Evolutionary conservation across 108 stramenopile species (phyloP).

Genomic region (Skeletonema menzelii): DNA sequence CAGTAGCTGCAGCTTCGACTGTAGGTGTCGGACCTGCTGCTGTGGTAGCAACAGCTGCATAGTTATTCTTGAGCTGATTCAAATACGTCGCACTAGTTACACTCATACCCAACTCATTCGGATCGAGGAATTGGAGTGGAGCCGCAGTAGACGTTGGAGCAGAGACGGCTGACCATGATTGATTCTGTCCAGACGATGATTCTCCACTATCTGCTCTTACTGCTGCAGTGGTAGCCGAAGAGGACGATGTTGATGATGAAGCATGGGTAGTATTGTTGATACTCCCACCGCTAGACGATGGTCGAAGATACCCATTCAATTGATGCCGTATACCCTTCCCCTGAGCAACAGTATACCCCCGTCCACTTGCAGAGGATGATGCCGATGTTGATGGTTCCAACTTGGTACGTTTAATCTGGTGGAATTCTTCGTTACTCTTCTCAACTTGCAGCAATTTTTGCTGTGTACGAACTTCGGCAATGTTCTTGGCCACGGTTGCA

Average conservation of each 20-base stretch:
- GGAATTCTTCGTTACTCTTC: not conserved
- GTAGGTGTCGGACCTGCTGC: not conserved
- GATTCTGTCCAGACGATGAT: not conserved
- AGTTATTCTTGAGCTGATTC: conserved; percentile 65
- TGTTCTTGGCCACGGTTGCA: conserved; percentile 6
- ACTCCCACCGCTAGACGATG: not conserved
- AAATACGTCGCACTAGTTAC: conserved; percentile 44
- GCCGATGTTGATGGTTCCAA: not conserved
- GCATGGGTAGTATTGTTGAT: not conserved
- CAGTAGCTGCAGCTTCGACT: not conserved
- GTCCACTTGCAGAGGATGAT: not conserved
- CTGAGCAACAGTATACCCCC: conserved; percentile 23
- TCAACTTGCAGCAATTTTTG: not conserved
- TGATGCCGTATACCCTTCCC: conserved; percentile 46
- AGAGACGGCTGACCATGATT: not conserved
- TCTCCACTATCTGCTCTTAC: not conserved
- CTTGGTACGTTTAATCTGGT: not conserved
- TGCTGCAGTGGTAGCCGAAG: not conserved
- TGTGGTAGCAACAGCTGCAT: conserved; percentile 6
- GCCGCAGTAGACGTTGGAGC: conserved; percentile 7
- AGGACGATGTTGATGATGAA: not conserved
- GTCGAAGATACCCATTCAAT: conserved; percentile 35
- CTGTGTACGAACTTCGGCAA: not conserved
- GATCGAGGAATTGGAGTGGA: conserved; percentile 38
- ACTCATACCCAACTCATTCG: conserved; percentile 48